Percentiles rank a stretch among this genome's conserved stretches.
Evolutionary conservation across 2,329 filamentous ascomycete genomes (phyloP).

Genomic region (Monilinia laxa): DNA sequence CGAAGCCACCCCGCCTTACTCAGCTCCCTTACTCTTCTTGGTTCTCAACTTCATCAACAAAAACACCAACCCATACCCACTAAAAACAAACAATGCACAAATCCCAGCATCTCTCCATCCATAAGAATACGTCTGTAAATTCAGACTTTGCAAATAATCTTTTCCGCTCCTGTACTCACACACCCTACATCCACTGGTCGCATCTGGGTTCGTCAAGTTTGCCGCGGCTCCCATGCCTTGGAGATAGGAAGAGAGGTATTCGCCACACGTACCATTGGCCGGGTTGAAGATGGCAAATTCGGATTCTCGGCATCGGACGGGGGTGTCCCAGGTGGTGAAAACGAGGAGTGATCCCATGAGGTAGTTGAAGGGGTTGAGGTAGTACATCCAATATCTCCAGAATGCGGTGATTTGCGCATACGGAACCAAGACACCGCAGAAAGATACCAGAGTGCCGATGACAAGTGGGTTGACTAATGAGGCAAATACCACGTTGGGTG

Average conservation of each 20-base stretch:
- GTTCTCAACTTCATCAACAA: conserved; percentile 51
- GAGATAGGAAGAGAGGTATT: conserved; percentile 57
- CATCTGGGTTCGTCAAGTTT: conserved; percentile 61
- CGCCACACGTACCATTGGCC: conserved; percentile 54
- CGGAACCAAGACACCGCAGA: conserved; percentile 74
- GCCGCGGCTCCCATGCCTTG: conserved; percentile 46
- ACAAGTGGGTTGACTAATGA: conserved; percentile 57
- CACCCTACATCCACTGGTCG: conserved; percentile 55
- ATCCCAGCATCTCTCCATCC: conserved; percentile 65
- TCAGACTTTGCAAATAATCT: conserved; percentile 60
- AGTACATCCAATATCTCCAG: conserved; percentile 57
- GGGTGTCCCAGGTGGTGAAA: conserved; percentile 50
- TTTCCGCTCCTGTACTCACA: conserved; percentile 59
- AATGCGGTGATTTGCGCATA: conserved; percentile 66
- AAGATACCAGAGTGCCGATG: conserved; percentile 60
- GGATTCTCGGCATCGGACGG: conserved; percentile 47
- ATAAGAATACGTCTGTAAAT: conserved; percentile 59
- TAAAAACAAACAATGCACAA: conserved; percentile 46
- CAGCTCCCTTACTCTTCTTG: conserved; percentile 48
- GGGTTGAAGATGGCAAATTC: conserved; percentile 50
- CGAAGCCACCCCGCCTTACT: conserved; percentile 21
- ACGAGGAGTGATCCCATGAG: conserved; percentile 56
- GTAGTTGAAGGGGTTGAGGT: conserved; percentile 61
- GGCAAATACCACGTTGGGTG: conserved; percentile 60
- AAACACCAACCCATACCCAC: conserved; percentile 47